Conservation (phyloP, 768 basidiomycete genomes). For the Russula emetica region DNA sequence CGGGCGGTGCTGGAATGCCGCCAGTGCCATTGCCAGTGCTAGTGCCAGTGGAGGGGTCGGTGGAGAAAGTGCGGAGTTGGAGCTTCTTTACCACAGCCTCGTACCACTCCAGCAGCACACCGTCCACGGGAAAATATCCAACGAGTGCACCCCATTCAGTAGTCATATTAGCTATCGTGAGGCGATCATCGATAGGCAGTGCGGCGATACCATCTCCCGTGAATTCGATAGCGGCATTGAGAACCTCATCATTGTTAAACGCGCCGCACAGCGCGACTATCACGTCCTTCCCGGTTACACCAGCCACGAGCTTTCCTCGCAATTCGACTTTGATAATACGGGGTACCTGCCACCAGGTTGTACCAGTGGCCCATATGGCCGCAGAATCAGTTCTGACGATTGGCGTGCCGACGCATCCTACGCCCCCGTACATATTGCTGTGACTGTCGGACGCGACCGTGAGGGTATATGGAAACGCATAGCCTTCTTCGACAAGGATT, state of each 20-base stretch:
- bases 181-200: conserved; percentile 82
- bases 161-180: conserved; percentile 99
- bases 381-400: conserved; percentile 95
- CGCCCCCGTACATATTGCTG: conserved; percentile 98
- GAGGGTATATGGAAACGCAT: conserved; percentile 92
- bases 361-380: conserved; percentile 95
- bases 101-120: conserved; percentile 82
- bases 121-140: conserved; percentile 92
- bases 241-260: conserved; percentile 94
- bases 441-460: conserved; percentile 97
- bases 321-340: conserved; percentile 94
- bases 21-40: too few species aligned
- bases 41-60: conserved; percentile 33
- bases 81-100: conserved; percentile 64
- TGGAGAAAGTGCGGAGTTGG: conserved; percentile 70
- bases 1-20: conserved; percentile 60
- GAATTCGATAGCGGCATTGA: conserved; percentile 97
- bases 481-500: conserved; percentile 95
- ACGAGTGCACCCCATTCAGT: conserved; percentile 99
- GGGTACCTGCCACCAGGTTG: conserved; percentile 99
- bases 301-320: conserved; percentile 71
- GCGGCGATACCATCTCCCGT: conserved; percentile 79
- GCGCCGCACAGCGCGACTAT: conserved; percentile 95
- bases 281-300: conserved; percentile 97
- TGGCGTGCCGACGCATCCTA: conserved; percentile 94